These are phyloP conservation scores for Claviceps humidiphila DNA, from an alignment of 2,329 filamentous ascomycete species.

Conservation along the genomic window DNA sequence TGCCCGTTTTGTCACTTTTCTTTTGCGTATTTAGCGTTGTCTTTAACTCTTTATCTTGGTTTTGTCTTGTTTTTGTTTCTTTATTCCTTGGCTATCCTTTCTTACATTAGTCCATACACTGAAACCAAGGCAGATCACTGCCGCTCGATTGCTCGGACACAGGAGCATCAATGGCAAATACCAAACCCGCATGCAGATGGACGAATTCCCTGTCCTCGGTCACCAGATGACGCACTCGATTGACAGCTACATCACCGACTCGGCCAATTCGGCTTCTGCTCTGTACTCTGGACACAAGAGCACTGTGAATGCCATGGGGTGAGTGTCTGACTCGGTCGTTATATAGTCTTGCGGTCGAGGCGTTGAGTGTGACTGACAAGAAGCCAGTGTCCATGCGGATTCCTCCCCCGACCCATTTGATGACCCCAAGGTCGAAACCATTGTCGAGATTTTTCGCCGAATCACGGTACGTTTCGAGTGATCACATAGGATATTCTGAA, in stretches of 20 bases:
- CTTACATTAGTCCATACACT: not conserved
- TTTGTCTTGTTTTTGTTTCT: not conserved
- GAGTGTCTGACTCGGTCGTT: constrained; percentile 5
- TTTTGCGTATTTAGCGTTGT: not conserved
- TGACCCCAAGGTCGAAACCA: constrained; percentile 76
- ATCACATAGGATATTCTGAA: not conserved
- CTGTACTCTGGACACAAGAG: constrained; percentile 77
- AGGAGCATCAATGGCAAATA: constrained; percentile 78
- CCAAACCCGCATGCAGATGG: constrained; percentile 60
- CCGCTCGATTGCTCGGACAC: constrained; percentile 68
- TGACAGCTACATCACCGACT: constrained; percentile 76
- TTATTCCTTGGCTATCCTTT: not conserved
- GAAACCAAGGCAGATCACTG: constrained; percentile 41
- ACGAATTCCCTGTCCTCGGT: constrained; percentile 73
- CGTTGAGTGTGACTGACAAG: not conserved
- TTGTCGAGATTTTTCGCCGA: constrained; percentile 64
- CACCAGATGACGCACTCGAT: constrained; percentile 86
- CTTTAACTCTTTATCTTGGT: too few relatives aligned
- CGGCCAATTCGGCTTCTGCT: constrained; percentile 71
- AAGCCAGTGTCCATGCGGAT: constrained; percentile 54
- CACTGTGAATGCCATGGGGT: constrained; percentile 68
- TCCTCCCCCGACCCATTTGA: constrained; percentile 61
- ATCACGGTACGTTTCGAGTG: constrained; percentile 39
- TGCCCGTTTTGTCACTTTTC: not conserved
- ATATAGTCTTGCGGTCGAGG: not conserved